These are phyloP conservation scores for Hypericum androsaemum DNA, from an alignment of 345 rosid species.

Conservation along the genomic window DNA sequence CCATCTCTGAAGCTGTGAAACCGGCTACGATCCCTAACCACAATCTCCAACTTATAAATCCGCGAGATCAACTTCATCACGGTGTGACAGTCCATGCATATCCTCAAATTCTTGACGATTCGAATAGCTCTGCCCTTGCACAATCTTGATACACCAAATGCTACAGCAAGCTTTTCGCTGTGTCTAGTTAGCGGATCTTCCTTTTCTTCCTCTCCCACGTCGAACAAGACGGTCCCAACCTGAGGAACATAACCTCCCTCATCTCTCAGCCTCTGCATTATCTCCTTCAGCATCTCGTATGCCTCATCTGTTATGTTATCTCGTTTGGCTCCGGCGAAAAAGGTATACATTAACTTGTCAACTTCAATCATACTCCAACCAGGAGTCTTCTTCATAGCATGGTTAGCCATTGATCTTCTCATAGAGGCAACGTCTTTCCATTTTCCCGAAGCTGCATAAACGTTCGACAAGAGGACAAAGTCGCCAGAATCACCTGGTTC, in stretches of 20 bases:
- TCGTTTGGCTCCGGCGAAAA: slow-evolving; percentile 16
- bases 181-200: slow-evolving; percentile 44
- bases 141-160: slow-evolving; percentile 42
- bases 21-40: slow-evolving; percentile 57
- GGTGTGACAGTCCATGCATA: slow-evolving; percentile 49
- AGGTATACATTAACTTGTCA: slow-evolving; percentile 22
- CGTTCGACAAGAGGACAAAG: slow-evolving; percentile 65
- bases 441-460: slow-evolving; percentile 67
- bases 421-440: slow-evolving; percentile 68
- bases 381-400: too few relatives aligned
- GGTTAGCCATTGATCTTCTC: slow-evolving; percentile 37
- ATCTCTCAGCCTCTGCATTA: slow-evolving; percentile 24
- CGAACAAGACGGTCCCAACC: slow-evolving; percentile 36
- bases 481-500: slow-evolving; percentile 77
- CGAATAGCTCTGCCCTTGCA: slow-evolving; percentile 31
- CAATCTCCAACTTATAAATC: slow-evolving; percentile 40
- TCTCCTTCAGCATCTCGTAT: slow-evolving; percentile 35
- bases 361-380: slow-evolving; percentile 53
- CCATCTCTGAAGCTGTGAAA: slow-evolving; percentile 45
- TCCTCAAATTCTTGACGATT: slow-evolving; percentile 52
- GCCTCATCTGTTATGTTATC: slow-evolving; percentile 23
- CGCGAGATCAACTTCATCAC: slow-evolving; percentile 46
- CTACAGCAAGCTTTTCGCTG: slow-evolving; percentile 66
- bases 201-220: slow-evolving; percentile 52
- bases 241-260: slow-evolving; percentile 55